Conservation (phyloP, 202 grass and related monocot genomes). For the Brachypodium distachyon region DNA sequence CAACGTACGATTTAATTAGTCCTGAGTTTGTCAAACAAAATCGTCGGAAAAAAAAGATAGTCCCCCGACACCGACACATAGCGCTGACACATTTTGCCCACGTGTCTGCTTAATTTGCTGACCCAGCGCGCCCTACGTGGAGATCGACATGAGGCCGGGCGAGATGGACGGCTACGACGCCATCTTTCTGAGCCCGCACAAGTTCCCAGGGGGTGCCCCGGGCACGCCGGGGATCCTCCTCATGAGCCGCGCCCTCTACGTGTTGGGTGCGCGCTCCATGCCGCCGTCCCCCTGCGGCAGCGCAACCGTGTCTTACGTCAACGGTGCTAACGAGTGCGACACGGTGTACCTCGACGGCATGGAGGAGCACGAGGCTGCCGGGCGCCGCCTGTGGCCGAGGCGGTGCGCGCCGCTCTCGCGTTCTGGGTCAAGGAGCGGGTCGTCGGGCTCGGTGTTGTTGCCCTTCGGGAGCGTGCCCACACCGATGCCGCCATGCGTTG, state of each 20-base stretch:
- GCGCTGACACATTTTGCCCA: background rate
- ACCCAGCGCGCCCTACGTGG: constrained; percentile 60
- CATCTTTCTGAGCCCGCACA: constrained; percentile 80
- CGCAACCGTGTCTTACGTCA: constrained; percentile 68
- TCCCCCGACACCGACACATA: too few species aligned
- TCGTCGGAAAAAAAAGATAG: too few species aligned
- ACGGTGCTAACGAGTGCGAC: constrained; percentile 41
- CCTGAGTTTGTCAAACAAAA: background rate
- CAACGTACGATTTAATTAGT: background rate
- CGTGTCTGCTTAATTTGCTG: background rate
- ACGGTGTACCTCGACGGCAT: constrained; percentile 55
- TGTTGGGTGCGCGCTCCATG: constrained; percentile 18
- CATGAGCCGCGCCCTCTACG: constrained; percentile 58
- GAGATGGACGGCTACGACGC: constrained; percentile 78
- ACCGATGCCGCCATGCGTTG: constrained; percentile 34
- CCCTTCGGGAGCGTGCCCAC: constrained; percentile 22
- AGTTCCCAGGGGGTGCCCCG: constrained; percentile 77
- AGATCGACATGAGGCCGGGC: constrained; percentile 71
- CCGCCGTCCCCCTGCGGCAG: constrained; percentile 65
- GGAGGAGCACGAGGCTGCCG: constrained; percentile 70
- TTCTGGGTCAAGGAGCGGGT: constrained; percentile 87
- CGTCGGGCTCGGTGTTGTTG: constrained; percentile 30
- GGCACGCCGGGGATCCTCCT: constrained; percentile 67
- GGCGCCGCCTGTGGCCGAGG: constrained; percentile 70
- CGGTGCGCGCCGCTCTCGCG: constrained; percentile 53